Percentiles rank a stretch among this genome's conserved stretches.
Evolutionary conservation across 108 stramenopile species (phyloP).

Genomic region (Conticribra guillardii): DNA sequence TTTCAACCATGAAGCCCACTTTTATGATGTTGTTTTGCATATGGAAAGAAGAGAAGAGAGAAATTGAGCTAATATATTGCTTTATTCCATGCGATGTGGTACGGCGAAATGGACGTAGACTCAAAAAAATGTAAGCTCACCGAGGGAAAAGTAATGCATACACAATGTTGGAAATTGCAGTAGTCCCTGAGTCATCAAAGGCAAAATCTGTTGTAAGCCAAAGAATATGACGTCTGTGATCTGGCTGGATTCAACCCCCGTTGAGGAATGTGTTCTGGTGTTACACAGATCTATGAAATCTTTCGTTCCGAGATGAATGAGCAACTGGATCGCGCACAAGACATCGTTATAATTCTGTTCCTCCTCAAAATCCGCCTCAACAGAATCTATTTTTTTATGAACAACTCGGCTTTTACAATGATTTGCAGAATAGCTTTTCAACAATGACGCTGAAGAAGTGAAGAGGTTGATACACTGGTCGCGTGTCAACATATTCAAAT

Average conservation of each 20-base stretch:
- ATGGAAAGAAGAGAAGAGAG: not conserved
- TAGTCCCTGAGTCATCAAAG: slow-evolving; percentile 85
- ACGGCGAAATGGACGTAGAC: too few relatives aligned
- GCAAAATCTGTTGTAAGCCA: slow-evolving; percentile 85
- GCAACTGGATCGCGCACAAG: slow-evolving; percentile 79
- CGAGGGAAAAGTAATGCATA: slow-evolving; percentile 77
- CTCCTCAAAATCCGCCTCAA: slow-evolving; percentile 63
- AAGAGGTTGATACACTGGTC: slow-evolving; percentile 72
- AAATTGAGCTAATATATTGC: too few relatives aligned
- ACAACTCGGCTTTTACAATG: slow-evolving; percentile 68
- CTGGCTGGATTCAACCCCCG: slow-evolving; percentile 66
- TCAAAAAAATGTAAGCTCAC: not conserved
- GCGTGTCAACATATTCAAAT: slow-evolving; percentile 68
- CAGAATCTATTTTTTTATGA: slow-evolving; percentile 32
- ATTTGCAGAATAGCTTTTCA: slow-evolving; percentile 72
- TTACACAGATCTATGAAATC: slow-evolving; percentile 78
- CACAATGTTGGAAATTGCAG: slow-evolving; percentile 83
- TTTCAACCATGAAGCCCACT: slow-evolving; percentile 86
- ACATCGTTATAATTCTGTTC: slow-evolving; percentile 89
- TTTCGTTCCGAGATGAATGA: slow-evolving; percentile 86
- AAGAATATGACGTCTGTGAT: slow-evolving; percentile 89
- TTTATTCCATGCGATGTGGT: too few relatives aligned
- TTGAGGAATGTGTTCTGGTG: slow-evolving; percentile 27
- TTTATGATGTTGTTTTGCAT: not conserved
- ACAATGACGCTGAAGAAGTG: slow-evolving; percentile 65